Conservation (phyloP, 2,329 filamentous ascomycete species). For the Tolypocladium sp. region DNA sequence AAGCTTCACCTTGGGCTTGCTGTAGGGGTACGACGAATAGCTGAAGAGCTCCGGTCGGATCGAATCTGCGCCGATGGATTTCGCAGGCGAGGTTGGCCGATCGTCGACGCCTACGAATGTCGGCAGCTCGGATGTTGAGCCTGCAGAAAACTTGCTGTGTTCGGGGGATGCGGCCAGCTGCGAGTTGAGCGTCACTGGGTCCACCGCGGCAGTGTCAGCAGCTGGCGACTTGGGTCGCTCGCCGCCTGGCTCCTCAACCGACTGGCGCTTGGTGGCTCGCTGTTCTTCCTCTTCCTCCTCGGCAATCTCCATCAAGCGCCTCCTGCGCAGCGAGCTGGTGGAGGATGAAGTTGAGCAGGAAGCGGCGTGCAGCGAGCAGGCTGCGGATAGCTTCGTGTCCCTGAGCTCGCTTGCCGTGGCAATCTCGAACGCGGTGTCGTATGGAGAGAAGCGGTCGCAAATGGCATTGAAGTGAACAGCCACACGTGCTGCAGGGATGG, state of each 20-base stretch:
- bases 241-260: constrained; percentile 35
- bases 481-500: constrained; percentile 58
- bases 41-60: constrained; percentile 40
- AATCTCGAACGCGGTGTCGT: constrained; percentile 79
- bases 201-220: constrained; percentile 9
- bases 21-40: constrained; percentile 38
- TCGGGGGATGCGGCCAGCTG: constrained; percentile 42
- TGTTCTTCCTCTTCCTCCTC: constrained; percentile 79
- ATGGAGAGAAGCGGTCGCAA: constrained; percentile 68
- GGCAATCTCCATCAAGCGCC: constrained; percentile 82
- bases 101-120: constrained; percentile 39
- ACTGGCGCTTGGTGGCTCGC: constrained; percentile 48
- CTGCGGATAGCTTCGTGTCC: constrained; percentile 78
- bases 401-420: constrained; percentile 67
- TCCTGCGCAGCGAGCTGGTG: constrained; percentile 66
- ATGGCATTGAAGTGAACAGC: constrained; percentile 62
- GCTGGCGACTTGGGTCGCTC: constrained; percentile 19
- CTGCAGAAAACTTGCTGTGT: constrained; percentile 36
- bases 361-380: constrained; percentile 82
- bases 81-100: constrained; percentile 34
- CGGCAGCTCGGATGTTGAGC: constrained; percentile 39
- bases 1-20: constrained; percentile 78
- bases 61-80: constrained; percentile 34
- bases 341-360: constrained; percentile 81
- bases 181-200: constrained; percentile 40